A percentile compares a stretch with the other conserved stretches of the same genome.
These are phyloP conservation scores for Thecaphora frezii DNA, from an alignment of 1,284 basidiomycete species.

Conservation along the genomic window DNA sequence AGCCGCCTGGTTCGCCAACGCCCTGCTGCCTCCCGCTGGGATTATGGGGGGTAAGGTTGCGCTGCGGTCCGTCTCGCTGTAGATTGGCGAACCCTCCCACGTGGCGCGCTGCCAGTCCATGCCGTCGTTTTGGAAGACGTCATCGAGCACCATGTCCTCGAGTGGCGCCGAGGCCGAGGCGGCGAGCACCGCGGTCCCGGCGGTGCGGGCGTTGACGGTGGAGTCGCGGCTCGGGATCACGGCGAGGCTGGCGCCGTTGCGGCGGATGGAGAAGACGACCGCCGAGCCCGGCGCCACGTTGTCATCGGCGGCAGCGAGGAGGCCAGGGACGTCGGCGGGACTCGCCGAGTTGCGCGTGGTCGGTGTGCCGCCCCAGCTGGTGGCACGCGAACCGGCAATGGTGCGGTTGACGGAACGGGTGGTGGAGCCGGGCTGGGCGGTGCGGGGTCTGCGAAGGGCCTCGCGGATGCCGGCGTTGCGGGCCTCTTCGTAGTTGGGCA, in stretches of 20 bases:
- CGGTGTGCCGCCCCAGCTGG: background rate
- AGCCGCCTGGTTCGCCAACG: background rate
- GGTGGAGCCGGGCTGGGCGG: background rate
- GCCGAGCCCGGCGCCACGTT: background rate
- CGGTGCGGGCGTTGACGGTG: too few relatives aligned
- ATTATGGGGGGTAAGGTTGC: background rate
- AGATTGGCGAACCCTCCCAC: slow-evolving; percentile 35
- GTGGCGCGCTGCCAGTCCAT: slow-evolving; percentile 34
- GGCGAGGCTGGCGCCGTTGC: background rate
- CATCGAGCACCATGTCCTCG: slow-evolving; percentile 9
- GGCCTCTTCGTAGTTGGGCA: slow-evolving; percentile 26
- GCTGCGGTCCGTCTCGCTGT: slow-evolving; percentile 4
- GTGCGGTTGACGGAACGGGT: background rate
- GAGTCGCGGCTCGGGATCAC: background rate
- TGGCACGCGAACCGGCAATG: background rate
- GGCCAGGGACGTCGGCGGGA: too few relatives aligned
- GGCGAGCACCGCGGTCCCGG: background rate
- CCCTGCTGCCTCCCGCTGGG: too few relatives aligned
- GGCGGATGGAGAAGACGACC: background rate
- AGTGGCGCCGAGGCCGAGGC: background rate
- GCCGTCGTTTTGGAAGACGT: slow-evolving; percentile 35
- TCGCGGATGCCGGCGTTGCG: slow-evolving; percentile 23
- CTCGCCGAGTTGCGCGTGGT: too few relatives aligned
- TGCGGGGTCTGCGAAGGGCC: slow-evolving; percentile 15
- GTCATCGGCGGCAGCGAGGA: too few relatives aligned